Evolutionary conservation across 768 basidiomycete species (phyloP), one percentile per base, ranked within the genome.

Genomic region (Crassisporium funariophilum): DNA sequence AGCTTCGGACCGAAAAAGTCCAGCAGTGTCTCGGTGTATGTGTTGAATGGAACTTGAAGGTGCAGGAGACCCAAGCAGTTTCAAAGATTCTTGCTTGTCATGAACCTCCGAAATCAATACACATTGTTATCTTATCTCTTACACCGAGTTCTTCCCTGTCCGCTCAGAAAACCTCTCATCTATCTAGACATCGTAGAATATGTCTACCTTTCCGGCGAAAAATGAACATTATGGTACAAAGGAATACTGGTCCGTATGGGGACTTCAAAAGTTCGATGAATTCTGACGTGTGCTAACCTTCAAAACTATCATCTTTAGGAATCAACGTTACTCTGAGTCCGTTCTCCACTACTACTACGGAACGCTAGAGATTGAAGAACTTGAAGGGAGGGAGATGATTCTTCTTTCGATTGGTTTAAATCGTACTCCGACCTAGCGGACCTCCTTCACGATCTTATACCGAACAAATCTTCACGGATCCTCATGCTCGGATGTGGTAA

Each of bases 401-500:
- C 68, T 4, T 70, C 78, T 5, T 91, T 88, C 52, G 91, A 93
- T 67, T 93, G 91, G 91, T 91, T 91, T 72, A 91, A 90, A 62
- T 81, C 83, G 7, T 93, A 91, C 56, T 62, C 65, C 2, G 89
- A 93, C 46, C 70, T 93, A n/a, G 76, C 83, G 5, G 64, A 75
- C 38, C 64, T 84, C 15, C 63, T 93, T 15, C 74, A 75, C 31
- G 76, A 76, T 24, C 67, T 86, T 23, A 76, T 93, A 16, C 88
- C 87, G 0, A 67, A 79, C 50, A 85, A 76, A 61, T 58, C 61
- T 4, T 74, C 82, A 2, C 71, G 75, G 19, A 86, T 92, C 52
- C 64, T 92, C 35, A 86, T 93, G 77, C 80, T 93, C 13, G 88
- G 88, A 44, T 92, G 90, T 59, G 90, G 91, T 8, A 92, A 91